These are phyloP conservation scores for Pulveroboletus frians DNA, from an alignment of 768 basidiomycete genomes.

Conservation along the genomic window DNA sequence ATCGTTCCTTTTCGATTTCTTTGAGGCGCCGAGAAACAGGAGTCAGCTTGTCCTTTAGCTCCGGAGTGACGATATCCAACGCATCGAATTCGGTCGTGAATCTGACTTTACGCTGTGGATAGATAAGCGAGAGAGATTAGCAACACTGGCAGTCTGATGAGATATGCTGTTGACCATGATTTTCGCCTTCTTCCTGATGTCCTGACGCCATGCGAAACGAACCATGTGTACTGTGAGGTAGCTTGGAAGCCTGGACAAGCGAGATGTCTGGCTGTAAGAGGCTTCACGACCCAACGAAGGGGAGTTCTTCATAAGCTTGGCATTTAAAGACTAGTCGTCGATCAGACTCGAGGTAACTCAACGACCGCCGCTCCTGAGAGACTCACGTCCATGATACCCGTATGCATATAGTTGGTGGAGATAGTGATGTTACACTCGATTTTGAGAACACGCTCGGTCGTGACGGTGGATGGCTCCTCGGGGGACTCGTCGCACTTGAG, in stretches of 20 bases:
- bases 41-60: slow-evolving; percentile 63
- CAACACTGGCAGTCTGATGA: not conserved
- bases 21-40: slow-evolving; percentile 70
- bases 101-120: slow-evolving; percentile 75
- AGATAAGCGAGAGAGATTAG: not conserved
- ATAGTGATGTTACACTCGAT: slow-evolving; percentile 89
- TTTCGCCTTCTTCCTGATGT: slow-evolving; percentile 90
- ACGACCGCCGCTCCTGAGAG: slow-evolving; percentile 3
- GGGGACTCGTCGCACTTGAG: slow-evolving; percentile 77
- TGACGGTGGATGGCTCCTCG: slow-evolving; percentile 63
- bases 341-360: not conserved
- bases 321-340: slow-evolving; percentile 65
- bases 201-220: slow-evolving; percentile 90
- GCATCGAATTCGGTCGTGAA: slow-evolving; percentile 89
- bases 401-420: slow-evolving; percentile 82
- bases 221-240: slow-evolving; percentile 93
- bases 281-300: slow-evolving; percentile 77
- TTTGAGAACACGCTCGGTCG: slow-evolving; percentile 74
- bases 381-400: slow-evolving; percentile 76
- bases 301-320: slow-evolving; percentile 81
- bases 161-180: slow-evolving; percentile 65
- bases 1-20: slow-evolving; percentile 78
- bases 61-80: slow-evolving; percentile 74
- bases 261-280: slow-evolving; percentile 72
- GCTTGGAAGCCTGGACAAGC: slow-evolving; percentile 76